Base-by-base conservation (phyloP, 352 stramenopile species). In the Phytopythium oedochilum region DNA sequence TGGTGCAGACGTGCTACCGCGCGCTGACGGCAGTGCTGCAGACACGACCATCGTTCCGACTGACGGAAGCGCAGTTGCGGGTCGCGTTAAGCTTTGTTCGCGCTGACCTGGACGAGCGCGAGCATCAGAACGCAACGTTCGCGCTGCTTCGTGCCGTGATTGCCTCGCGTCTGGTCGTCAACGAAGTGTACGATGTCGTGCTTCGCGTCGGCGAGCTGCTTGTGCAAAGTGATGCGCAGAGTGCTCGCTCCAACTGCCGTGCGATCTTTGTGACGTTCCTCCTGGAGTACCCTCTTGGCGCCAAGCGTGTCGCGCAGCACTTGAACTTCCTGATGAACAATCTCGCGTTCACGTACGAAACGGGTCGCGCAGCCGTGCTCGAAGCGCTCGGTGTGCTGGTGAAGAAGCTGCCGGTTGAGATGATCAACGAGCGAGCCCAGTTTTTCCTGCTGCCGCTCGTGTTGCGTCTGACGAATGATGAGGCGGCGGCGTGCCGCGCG, bases 151-250 rank as follows among this genome's bases (percentile, higher is more conserved):
- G 97, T 60, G 80, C 88, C 18, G 92, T 99, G 53, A 81, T 94
- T 36, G 83, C 86, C 29, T 96, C 88, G 7, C 88, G 78, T 22
- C 94, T 96, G 31, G 82, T 98, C 14, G 96, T 97, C 45, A 75
- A 93, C 43, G 94, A 98, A 64, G 86, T 98, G 55, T 99, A 98
- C 69, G 96, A 99, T 63, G 76, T 98, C 15, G 97, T 98, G 77
- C 83, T 98, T 44, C 88, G 85, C 48, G 82, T 98, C 23, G 86
- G 96, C 8, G 89, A 98, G 70, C 77, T 98, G 48, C 76, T 97
- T 22, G 93, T 98, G 45, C 89, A 96, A 57, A 98, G 88, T 60
- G 88, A 97, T 42, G 89, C 93, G 17, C 70, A 83, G 47, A 88
- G 80, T 23, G 83, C 97, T 25, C 88, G 95, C 29, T 45, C 83